Conservation (phyloP, 306 rosid genomes). For the Trifolium pratense region DNA sequence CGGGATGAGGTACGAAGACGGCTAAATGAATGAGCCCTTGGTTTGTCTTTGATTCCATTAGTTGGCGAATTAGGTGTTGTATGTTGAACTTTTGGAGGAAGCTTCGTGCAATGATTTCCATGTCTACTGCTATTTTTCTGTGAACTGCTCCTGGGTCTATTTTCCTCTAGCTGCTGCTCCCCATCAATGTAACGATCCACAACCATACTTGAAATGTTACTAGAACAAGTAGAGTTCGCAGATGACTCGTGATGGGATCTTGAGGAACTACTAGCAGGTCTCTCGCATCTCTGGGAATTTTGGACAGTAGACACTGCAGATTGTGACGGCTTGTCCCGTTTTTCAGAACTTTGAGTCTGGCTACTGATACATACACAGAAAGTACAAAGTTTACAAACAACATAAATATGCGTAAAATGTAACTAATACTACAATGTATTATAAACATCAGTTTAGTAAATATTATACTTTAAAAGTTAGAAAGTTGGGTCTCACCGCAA, state of each 20-base stretch:
- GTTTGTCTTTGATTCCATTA: slow-evolving; percentile 55
- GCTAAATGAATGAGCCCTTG: slow-evolving; percentile 67
- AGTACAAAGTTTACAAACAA: slow-evolving; percentile 38
- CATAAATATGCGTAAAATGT: slow-evolving; percentile 1
- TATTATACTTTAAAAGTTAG: slow-evolving; percentile 28
- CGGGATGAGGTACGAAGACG: slow-evolving; percentile 56
- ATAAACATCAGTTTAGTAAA: slow-evolving; percentile 30
- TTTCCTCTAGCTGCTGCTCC: slow-evolving; percentile 74
- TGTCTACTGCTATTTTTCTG: slow-evolving; percentile 53
- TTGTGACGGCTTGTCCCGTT: slow-evolving; percentile 51
- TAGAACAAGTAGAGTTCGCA: slow-evolving; percentile 79
- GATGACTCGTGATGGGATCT: slow-evolving; percentile 67
- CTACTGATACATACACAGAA: slow-evolving; percentile 49
- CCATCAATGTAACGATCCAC: slow-evolving; percentile 91
- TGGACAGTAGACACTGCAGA: slow-evolving; percentile 49
- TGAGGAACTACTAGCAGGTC: slow-evolving; percentile 64
- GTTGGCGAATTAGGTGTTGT: slow-evolving; percentile 75
- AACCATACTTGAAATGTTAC: slow-evolving; percentile 67
- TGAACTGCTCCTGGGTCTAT: slow-evolving; percentile 49
- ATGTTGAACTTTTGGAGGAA: slow-evolving; percentile 78
- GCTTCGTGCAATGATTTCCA: slow-evolving; percentile 58
- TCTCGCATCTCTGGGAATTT: slow-evolving; percentile 49
- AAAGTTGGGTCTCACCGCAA: slow-evolving; percentile 63
- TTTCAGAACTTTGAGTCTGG: slow-evolving; percentile 59
- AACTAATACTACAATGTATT: slow-evolving; percentile 15